A percentile compares a stretch with the other conserved stretches of the same genome.
These are phyloP conservation scores for Laburnicola sp. DNA, from an alignment of 2,329 filamentous ascomycete species.

Conservation along the genomic window DNA sequence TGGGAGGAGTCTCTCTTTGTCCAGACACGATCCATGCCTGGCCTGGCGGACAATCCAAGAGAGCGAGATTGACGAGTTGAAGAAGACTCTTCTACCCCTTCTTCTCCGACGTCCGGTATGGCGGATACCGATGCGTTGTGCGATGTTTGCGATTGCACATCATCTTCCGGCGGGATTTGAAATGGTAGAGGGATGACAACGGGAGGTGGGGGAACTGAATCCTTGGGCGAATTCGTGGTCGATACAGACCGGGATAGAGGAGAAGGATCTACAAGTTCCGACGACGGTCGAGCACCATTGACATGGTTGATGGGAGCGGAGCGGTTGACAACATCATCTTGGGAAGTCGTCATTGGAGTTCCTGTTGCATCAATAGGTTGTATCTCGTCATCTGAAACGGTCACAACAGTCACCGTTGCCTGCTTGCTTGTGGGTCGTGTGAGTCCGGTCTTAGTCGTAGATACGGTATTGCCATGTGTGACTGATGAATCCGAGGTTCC, in stretches of 20 bases:
- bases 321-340: slow-evolving; percentile 7
- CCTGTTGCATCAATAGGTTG: slow-evolving; percentile 38
- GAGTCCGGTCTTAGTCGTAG: slow-evolving; percentile 53
- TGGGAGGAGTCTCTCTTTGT: slow-evolving; percentile 20
- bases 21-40: slow-evolving; percentile 33
- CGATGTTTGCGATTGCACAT: slow-evolving; percentile 51
- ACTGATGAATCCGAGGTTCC: slow-evolving; percentile 44
- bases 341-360: slow-evolving; percentile 25
- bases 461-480: slow-evolving; percentile 60
- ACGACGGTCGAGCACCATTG: slow-evolving; percentile 13
- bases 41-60: slow-evolving; percentile 40
- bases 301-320: slow-evolving; percentile 3
- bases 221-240: slow-evolving; percentile 26
- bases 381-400: slow-evolving; percentile 55
- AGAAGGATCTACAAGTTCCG: slow-evolving; percentile 1
- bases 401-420: slow-evolving; percentile 57
- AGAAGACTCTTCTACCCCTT: slow-evolving; percentile 14
- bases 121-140: slow-evolving; percentile 64
- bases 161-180: slow-evolving; percentile 56
- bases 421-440: slow-evolving; percentile 42
- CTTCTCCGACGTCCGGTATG: slow-evolving; percentile 28
- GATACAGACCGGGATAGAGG: slow-evolving; percentile 12
- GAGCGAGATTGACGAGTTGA: slow-evolving; percentile 32
- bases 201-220: slow-evolving; percentile 52
- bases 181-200: slow-evolving; percentile 69